A percentile compares a stretch with the other conserved stretches of the same genome.
Conservation (phyloP, 768 basidiomycete genomes). For the Boletus speciosus region DNA sequence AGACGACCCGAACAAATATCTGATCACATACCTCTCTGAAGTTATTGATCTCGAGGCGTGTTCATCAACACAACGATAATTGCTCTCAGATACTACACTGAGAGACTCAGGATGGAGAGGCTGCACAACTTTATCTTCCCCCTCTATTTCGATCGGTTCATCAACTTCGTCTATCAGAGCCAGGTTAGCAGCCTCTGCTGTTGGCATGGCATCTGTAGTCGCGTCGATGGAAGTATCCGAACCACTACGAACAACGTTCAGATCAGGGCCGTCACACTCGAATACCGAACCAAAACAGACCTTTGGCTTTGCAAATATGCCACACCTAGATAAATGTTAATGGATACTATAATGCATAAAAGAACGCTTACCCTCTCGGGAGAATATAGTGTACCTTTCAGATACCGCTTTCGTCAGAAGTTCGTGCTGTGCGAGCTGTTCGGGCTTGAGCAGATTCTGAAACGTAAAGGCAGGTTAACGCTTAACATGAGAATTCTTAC, state of each 20-base stretch:
- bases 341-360: background rate
- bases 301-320: constrained; percentile 14
- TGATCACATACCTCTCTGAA: constrained; percentile 10
- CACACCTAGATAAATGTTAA: constrained; percentile 17
- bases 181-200: background rate
- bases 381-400: constrained; percentile 9
- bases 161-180: background rate
- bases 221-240: background rate
- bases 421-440: constrained; percentile 10
- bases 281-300: constrained; percentile 2
- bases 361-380: constrained; percentile 10
- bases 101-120: constrained; percentile 7
- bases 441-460: constrained; percentile 10
- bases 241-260: constrained; percentile 1
- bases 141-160: background rate
- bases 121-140: background rate
- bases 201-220: background rate
- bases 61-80: constrained; percentile 17
- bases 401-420: constrained; percentile 9
- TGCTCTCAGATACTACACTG: constrained; percentile 25
- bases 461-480: background rate
- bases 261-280: background rate
- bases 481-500: background rate
- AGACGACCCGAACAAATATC: background rate
- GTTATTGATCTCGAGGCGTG: background rate